Base-by-base conservation (phyloP, 305 asterid species). In the Fraxinus sp. region DNA sequence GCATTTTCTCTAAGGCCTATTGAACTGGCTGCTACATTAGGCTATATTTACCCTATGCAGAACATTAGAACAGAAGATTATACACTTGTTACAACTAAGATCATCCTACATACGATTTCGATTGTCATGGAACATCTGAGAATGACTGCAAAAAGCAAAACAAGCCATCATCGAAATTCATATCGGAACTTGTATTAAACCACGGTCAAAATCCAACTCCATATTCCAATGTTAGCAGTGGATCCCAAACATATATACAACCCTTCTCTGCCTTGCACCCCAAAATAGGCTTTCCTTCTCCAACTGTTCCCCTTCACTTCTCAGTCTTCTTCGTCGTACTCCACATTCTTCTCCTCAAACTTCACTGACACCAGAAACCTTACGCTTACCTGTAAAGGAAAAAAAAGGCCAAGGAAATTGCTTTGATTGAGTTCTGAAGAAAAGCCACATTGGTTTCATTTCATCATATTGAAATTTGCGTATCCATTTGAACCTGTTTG, bases 331-430 rank as follows among this genome's bases (percentile, higher is more conserved):
- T 86, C 77, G 7, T 91, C 93, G 0, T 88, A 89, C 71, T 82
- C 90, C n/a, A 88, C 92, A 0, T 83, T 90, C 84, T 86, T 85
- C 87, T 95, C 95, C 74, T 91, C 96, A n/a, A 85, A 92, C 87
- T 90, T 91, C 49, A 95, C 91, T 0, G 87, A 90, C 84, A 92
- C 98, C 89, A 95, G 11, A 85, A 93, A 95, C 92, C 90, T 90
- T 55, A 92, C 88, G 80, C 92, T 83, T 24, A 93, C 95, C 98
- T 93, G 92, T 0, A 1, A 7, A 26, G 1, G 39, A 14, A 1
- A 14, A 0, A 1, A 39, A 10, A 13, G 11, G 24, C 43, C 18
- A 83, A 57, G n/a, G 13, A 9, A 8, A 28, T 28, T 68, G 22
- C 75, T 68, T 68, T 22, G 32, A 46, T 49, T 68, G 49, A 32